phyloP scores from a whole-genome alignment of 768 basidiomycete genomes.

The Rhizopogon vesiculosus region DNA sequence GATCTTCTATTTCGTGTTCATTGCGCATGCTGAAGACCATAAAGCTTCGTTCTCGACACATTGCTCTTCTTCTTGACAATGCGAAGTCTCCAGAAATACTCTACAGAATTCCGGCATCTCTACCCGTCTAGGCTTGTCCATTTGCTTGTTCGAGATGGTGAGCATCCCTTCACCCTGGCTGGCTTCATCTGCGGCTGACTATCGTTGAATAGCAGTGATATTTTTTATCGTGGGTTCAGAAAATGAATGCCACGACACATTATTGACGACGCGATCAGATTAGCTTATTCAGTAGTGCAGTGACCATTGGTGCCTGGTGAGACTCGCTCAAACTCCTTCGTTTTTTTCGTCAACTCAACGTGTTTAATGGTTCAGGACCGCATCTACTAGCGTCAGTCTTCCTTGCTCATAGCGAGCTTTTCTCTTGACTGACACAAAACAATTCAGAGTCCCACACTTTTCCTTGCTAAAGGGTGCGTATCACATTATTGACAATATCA shows the following conservation, averaged over 20 bases:
- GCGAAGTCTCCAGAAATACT: constrained; percentile 2
- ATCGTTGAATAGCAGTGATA: background rate
- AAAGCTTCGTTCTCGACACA: constrained; percentile 14
- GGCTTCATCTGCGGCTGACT: background rate
- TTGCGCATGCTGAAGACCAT: background rate
- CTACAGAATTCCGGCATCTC: background rate
- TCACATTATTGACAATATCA: background rate
- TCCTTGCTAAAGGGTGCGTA: constrained; percentile 1
- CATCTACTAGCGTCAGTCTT: background rate
- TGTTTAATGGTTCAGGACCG: background rate
- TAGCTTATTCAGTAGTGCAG: constrained; percentile 1
- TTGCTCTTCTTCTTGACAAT: constrained; percentile 1
- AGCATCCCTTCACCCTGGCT: background rate
- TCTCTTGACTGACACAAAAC: no score
- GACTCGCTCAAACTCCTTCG: background rate
- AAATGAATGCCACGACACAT: no score
- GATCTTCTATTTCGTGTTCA: background rate
- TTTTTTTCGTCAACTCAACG: background rate
- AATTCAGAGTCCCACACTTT: background rate
- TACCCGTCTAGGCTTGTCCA: constrained; percentile 8
- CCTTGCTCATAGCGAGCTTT: background rate
- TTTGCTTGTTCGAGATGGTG: constrained; percentile 21
- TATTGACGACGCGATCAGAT: background rate
- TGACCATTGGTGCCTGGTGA: constrained; percentile 2
- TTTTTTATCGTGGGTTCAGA: constrained; percentile 1